Conservation (phyloP, 129 eudicot species). For the Mikania micrantha region DNA sequence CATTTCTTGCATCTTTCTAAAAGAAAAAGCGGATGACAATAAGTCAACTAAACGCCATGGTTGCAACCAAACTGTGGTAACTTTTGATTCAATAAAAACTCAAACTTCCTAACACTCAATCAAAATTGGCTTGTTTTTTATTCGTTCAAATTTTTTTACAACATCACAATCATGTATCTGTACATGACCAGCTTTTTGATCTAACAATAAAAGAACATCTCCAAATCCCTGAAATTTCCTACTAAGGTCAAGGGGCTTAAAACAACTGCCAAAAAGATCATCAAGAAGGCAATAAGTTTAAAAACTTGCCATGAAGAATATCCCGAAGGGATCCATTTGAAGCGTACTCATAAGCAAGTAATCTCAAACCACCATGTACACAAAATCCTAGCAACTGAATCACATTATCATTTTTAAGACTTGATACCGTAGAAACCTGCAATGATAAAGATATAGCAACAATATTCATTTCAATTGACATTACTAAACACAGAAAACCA, state of each 20-base stretch:
- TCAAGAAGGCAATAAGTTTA: neutral
- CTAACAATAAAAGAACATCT: no score
- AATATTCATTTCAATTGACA: neutral
- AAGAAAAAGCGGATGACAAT: no score
- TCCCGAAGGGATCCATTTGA: conserved; percentile 67
- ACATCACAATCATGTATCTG: no score
- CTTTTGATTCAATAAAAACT: no score
- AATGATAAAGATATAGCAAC: neutral
- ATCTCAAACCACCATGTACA: conserved; percentile 52
- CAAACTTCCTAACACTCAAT: no score
- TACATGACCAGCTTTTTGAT: no score
- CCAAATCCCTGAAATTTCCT: neutral
- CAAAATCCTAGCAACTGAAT: conserved; percentile 60
- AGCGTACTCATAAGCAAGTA: conserved; percentile 63
- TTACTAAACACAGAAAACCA: neutral
- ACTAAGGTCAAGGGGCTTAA: neutral
- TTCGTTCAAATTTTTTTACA: no score
- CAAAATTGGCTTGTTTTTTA: no score
- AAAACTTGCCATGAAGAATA: conserved; percentile 63
- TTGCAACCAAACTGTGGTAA: no score
- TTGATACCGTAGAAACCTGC: conserved; percentile 59
- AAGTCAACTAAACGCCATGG: no score
- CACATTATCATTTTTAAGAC: conserved; percentile 49
- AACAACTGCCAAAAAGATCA: neutral
- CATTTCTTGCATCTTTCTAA: no score